These are phyloP conservation scores for Arachis hypogaea DNA, from an alignment of 306 rosid genomes.

Conservation along the genomic window DNA sequence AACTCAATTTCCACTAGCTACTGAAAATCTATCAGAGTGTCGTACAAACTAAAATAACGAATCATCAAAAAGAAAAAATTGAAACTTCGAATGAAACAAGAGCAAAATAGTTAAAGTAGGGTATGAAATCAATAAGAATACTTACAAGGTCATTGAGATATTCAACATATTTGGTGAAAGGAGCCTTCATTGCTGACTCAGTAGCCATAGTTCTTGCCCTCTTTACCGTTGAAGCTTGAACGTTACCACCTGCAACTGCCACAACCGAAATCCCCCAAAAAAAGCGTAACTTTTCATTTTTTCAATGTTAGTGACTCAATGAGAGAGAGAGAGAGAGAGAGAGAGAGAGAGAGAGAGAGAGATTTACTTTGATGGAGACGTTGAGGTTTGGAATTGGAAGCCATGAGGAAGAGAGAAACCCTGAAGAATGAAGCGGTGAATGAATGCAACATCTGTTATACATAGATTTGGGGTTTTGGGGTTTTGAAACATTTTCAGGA, in stretches of 20 bases:
- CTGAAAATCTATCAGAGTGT: neutral
- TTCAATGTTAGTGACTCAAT: neutral
- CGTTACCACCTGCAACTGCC: slow-evolving; percentile 54
- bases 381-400: slow-evolving; percentile 54
- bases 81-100: neutral
- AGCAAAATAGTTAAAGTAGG: neutral
- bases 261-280: neutral
- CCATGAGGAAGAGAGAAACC: slow-evolving; percentile 50
- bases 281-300: neutral
- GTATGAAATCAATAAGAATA: slow-evolving; percentile 32
- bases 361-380: slow-evolving; percentile 51
- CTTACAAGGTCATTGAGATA: slow-evolving; percentile 84
- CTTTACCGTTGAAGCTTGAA: slow-evolving; percentile 48
- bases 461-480: neutral
- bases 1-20: slow-evolving; percentile 8
- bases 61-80: neutral
- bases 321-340: neutral
- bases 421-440: slow-evolving; percentile 38
- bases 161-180: slow-evolving; percentile 67
- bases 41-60: slow-evolving; percentile 10
- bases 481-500: neutral
- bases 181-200: slow-evolving; percentile 62
- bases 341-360: neutral
- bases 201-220: slow-evolving; percentile 61
- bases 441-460: slow-evolving; percentile 47